Evolutionary conservation across 202 grass and related monocot genomes (phyloP).

Genomic region (Carex sylvatica): DNA sequence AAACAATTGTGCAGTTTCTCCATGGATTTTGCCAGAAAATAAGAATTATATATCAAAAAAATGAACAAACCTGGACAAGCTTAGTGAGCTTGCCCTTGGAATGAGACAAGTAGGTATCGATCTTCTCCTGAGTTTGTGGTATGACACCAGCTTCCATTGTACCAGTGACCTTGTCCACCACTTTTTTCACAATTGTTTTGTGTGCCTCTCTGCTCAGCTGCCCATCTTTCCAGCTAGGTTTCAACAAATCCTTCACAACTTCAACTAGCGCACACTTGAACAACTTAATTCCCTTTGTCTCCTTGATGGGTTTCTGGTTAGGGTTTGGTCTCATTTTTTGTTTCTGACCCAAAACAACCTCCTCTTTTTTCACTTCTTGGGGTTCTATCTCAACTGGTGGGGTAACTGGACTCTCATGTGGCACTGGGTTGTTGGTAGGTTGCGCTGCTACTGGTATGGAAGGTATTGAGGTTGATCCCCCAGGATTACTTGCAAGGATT

Average conservation of each 20-base stretch:
- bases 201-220: slow-evolving; percentile 83
- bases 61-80: slow-evolving; percentile 76
- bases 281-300: slow-evolving; percentile 69
- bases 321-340: slow-evolving; percentile 30
- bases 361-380: slow-evolving; percentile 46
- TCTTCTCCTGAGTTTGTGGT: slow-evolving; percentile 92
- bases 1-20: background rate
- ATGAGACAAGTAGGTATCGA: slow-evolving; percentile 74
- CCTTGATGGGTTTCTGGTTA: slow-evolving; percentile 60
- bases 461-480: slow-evolving; percentile 24
- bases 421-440: slow-evolving; percentile 35
- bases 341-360: slow-evolving; percentile 31
- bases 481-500: slow-evolving; percentile 56
- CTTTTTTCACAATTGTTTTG: slow-evolving; percentile 97
- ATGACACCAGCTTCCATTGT: slow-evolving; percentile 48
- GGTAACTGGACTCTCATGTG: slow-evolving; percentile 35
- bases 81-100: slow-evolving; percentile 78
- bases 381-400: slow-evolving; percentile 31
- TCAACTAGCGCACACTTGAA: slow-evolving; percentile 82
- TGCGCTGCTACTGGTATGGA: slow-evolving; percentile 35
- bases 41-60: background rate
- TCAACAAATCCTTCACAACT: slow-evolving; percentile 87
- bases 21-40: background rate
- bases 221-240: slow-evolving; percentile 96
- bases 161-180: slow-evolving; percentile 89